phyloP scores from a whole-genome alignment of 2,329 filamentous ascomycete species.

The Venturia oleaginea region DNA sequence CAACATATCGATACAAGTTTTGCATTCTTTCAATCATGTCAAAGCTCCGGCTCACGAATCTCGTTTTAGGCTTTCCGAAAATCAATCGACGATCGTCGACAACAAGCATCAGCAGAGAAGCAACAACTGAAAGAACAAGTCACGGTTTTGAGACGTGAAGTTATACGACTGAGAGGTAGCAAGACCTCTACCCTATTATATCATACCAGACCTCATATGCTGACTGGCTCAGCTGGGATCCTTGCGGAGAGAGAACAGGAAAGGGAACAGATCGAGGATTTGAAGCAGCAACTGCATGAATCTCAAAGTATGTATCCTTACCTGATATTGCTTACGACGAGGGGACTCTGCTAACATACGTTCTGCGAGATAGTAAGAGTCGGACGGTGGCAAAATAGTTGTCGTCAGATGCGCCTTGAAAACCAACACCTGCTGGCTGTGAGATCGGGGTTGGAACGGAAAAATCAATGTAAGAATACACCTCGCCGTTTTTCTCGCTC shows the following conservation, averaged over 20 bases:
- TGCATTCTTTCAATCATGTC: neutral
- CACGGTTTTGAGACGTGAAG: neutral
- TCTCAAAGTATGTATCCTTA: neutral
- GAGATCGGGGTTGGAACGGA: neutral
- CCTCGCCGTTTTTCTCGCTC: neutral
- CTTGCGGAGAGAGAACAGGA: neutral
- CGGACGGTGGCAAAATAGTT: neutral
- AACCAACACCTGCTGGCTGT: neutral
- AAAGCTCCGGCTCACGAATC: neutral
- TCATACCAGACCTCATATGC: neutral
- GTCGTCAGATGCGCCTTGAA: neutral
- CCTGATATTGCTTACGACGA: neutral
- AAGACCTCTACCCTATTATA: neutral
- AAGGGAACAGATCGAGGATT: neutral
- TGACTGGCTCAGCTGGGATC: neutral
- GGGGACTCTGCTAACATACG: neutral
- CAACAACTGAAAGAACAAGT: neutral
- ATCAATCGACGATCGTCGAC: neutral
- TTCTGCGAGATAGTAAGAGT: neutral
- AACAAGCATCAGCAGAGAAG: neutral
- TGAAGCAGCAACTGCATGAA: neutral
- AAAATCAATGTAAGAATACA: neutral
- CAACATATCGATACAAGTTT: neutral
- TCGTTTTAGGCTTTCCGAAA: neutral
- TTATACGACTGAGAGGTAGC: neutral